Base-by-base conservation (phyloP, 345 rosid species). In the Mallotus nudiflorus region DNA sequence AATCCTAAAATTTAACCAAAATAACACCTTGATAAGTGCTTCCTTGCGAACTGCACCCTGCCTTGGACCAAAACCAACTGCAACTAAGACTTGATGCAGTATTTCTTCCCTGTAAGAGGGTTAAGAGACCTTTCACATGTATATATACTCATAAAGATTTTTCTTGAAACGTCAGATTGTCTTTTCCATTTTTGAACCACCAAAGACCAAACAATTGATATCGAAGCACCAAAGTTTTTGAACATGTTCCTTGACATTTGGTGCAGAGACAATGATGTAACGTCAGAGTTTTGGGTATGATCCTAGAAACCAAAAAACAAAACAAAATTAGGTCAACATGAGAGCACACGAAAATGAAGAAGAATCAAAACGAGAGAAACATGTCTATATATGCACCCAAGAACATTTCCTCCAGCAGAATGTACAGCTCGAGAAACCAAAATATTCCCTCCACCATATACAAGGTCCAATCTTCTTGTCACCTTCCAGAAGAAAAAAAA, bases 361-460 rank as follows among this genome's bases (percentile, higher is more conserved):
- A 28, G n/a, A 4, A 44, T 13, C 15, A 5, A 2, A 55, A 7
- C 1, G 15, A 73, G n/a, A n/a, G 12, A 56, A 58, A 33, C 15
- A 44, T 84, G n/a, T n/a, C n/a, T n/a, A n/a, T n/a, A n/a, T n/a
- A n/a, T n/a, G n/a, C n/a, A 93, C 98, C 98, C 98, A 44, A 94
- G 88, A 81, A 91, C 97, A 72, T 86, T 83, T 65, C 98, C 84
- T 73, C 98, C 98, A 24, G 87, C 95, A 16, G 63, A 76, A 75
- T 88, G 86, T 62, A 94, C 97, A 68, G 89, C 88, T 74, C 83
- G 89, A 24, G 98, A 87, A 71, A 94, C 91, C 80, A 90, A 78
- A 70, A 88, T 84, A 63, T 97, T 93, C 20, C 98, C 98, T 67
- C 98, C 98, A 45, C 97, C 98, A 69, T 91, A 94, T 35, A 94